Evolutionary conservation across 78 protist genomes (phyloP).

Genomic region (Dictyostelium discoideum): dicty_2.7 NC_007088.5:219001-219500

Average conservation of each 20-base stretch:
- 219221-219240: no score
- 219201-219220: no score
- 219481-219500: not conserved
- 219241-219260: no score
- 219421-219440: constrained; percentile 71
- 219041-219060: no score
- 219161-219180: no score
- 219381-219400: constrained; percentile 79
- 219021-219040: not conserved
- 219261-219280: not conserved
- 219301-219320: constrained; percentile 14
- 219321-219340: constrained; percentile 58
- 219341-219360: constrained; percentile 78
- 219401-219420: constrained; percentile 60
- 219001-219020: no score
- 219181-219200: not conserved
- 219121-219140: no score
- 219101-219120: no score
- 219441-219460: constrained; percentile 28
- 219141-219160: no score
- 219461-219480: not conserved
- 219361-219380: constrained; percentile 35
- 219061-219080: not conserved
- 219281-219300: constrained; percentile 11
- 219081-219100: no score